phyloP scores from a whole-genome alignment of 2,329 filamentous ascomycete species.

The Aspergillus bombycis region DNA sequence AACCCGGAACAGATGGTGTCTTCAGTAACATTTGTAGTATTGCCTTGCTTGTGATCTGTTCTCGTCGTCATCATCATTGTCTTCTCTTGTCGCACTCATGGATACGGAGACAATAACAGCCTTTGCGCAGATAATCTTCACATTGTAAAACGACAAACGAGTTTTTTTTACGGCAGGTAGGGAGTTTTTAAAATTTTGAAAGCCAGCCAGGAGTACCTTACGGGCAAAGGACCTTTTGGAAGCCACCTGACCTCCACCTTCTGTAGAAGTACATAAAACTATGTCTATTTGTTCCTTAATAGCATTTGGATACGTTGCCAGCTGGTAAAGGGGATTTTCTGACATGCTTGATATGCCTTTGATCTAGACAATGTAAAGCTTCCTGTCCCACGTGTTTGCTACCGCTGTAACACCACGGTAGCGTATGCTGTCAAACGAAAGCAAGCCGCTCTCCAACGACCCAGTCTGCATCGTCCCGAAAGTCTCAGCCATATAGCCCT shows the following conservation, averaged over 20 bases:
- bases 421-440: not conserved
- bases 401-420: not conserved
- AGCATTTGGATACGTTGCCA: not conserved
- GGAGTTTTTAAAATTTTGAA: not conserved
- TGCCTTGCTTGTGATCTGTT: not conserved
- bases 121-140: not conserved
- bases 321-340: not conserved
- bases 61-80: not conserved
- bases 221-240: conserved; percentile 10
- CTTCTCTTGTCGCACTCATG: not conserved
- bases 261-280: not conserved
- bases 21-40: not conserved
- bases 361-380: not conserved
- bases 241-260: conserved; percentile 7
- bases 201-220: not conserved
- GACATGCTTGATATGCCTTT: not conserved
- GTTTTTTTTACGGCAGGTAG: not conserved
- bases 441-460: not conserved
- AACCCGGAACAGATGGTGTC: not conserved
- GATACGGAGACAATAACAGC: not conserved
- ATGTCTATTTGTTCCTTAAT: not conserved
- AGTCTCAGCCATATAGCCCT: not conserved
- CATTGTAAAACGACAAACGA: not conserved
- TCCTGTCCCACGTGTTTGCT: too few species aligned
- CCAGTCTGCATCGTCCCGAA: too few species aligned